phyloP scores from a whole-genome alignment of 2,329 filamentous ascomycete genomes.

The Aspergillus sp. region DNA sequence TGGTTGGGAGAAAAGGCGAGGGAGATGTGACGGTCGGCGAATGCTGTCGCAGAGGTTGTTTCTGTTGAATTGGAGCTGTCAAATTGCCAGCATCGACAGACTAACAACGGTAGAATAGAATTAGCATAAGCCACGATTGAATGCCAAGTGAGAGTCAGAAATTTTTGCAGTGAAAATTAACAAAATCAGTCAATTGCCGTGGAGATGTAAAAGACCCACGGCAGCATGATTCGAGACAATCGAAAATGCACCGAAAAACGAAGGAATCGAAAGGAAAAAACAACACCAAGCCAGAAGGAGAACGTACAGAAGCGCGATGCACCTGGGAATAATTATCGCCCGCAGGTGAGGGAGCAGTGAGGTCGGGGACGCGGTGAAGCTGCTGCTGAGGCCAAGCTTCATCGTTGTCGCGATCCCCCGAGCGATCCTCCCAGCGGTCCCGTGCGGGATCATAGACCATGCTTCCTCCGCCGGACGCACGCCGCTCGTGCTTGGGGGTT shows the following conservation, averaged over 20 bases:
- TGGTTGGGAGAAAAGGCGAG: too few species aligned
- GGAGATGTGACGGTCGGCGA: too few species aligned
- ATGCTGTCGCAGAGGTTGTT: too few species aligned
- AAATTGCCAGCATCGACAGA: too few species aligned
- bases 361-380: background rate
- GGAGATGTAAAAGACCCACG: too few species aligned
- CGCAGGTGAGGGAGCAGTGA: too few species aligned
- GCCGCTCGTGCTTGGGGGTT: background rate
- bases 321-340: background rate
- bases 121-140: too few species aligned
- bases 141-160: too few species aligned
- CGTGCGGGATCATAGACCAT: conserved; percentile 20
- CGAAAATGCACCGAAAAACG: background rate
- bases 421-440: conserved; percentile 15
- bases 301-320: background rate
- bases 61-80: too few species aligned
- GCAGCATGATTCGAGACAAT: background rate
- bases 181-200: too few species aligned
- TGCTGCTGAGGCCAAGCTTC: conserved; percentile 1
- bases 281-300: background rate
- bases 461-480: background rate
- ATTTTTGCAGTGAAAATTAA: too few species aligned
- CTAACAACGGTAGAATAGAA: too few species aligned
- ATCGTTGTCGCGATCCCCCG: background rate
- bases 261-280: background rate